Base-by-base conservation (phyloP, 2,329 filamentous ascomycete species). In the Didymella pinodella region DNA sequence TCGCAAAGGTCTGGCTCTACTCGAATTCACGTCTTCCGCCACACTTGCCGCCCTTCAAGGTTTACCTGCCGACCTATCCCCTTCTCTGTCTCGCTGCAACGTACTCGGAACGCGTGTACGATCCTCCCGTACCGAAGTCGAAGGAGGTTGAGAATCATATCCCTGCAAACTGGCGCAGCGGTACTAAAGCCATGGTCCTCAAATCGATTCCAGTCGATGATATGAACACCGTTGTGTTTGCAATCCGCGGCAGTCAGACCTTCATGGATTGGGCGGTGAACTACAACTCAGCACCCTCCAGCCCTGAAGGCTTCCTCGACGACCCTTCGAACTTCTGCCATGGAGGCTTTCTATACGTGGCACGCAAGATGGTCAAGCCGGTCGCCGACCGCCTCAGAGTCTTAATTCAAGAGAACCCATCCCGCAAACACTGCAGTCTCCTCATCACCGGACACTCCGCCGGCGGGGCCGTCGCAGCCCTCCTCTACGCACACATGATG, bases 191-290 rank as follows among this genome's bases (percentile, higher is more conserved):
- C 25, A 94, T 94, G 88, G 87, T 91, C 16, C 88, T 96, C 72
- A 94, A 93, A 71, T 92, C 89, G 0, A 84, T 93, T 0, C 87
- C 91, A 1, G 86, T 93, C 72, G 91, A 95, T 69, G 83, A 91
- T 68, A 87, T 89, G 79, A 87, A 91, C 71, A 88, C 89, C 18
- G 89, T 96, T 54, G 89, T 96, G 11, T 91, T 96, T 69, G 91
- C 92, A 14, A 91, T 96, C 62, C 86, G 92, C 20, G 92, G 92
- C 20, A 92, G 88, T 0, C 87, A 91, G 25, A 90, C 86, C 7
- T 90, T 95, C 66, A 87, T 90, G 80, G 92, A 96, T 77, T 96
- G 92, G 92, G 85, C 90, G 1, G 90, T 95, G 45, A 96, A 96
- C 74, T 83, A 95, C 53, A 86, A 90, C 48, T 85, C 85, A 1